phyloP scores from a whole-genome alignment of 805 yeast species.

The Tetrapisispora pingtungensis region DNA sequence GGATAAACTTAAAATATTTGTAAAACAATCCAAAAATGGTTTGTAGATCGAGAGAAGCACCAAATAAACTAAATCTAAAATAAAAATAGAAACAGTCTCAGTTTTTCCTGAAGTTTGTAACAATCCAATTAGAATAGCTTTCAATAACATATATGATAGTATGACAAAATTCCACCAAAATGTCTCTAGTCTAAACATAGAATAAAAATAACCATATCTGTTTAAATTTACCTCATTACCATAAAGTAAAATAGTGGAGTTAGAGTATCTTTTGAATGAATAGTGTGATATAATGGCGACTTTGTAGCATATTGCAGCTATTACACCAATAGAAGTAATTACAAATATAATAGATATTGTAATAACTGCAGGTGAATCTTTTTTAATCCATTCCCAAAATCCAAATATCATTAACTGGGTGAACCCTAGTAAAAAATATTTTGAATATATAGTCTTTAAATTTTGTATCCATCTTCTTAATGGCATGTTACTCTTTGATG shows the following conservation, averaged over 20 bases:
- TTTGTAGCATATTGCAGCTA: slow-evolving; percentile 56
- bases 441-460: slow-evolving; percentile 66
- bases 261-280: slow-evolving; percentile 52
- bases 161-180: slow-evolving; percentile 77
- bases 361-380: slow-evolving; percentile 83
- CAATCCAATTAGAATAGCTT: slow-evolving; percentile 64
- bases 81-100: slow-evolving; percentile 66
- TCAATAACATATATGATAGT: slow-evolving; percentile 49
- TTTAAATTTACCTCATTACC: slow-evolving; percentile 64
- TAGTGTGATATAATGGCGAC: slow-evolving; percentile 50
- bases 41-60: slow-evolving; percentile 48
- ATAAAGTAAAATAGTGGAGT: slow-evolving; percentile 80
- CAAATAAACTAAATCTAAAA: slow-evolving; percentile 64
- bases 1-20: slow-evolving; percentile 64
- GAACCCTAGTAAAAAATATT: slow-evolving; percentile 76
- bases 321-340: slow-evolving; percentile 45
- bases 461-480: slow-evolving; percentile 40
- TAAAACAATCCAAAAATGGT: slow-evolving; percentile 76
- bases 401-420: slow-evolving; percentile 74
- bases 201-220: slow-evolving; percentile 80
- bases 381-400: slow-evolving; percentile 73
- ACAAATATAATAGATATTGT: slow-evolving; percentile 68
- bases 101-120: slow-evolving; percentile 75
- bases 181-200: slow-evolving; percentile 71
- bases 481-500: slow-evolving; percentile 34